A percentile compares a stretch with the other conserved stretches of the same genome.
These are phyloP conservation scores for Castanopsis chinensis DNA, from an alignment of 306 rosid species.

Conservation along the genomic window DNA sequence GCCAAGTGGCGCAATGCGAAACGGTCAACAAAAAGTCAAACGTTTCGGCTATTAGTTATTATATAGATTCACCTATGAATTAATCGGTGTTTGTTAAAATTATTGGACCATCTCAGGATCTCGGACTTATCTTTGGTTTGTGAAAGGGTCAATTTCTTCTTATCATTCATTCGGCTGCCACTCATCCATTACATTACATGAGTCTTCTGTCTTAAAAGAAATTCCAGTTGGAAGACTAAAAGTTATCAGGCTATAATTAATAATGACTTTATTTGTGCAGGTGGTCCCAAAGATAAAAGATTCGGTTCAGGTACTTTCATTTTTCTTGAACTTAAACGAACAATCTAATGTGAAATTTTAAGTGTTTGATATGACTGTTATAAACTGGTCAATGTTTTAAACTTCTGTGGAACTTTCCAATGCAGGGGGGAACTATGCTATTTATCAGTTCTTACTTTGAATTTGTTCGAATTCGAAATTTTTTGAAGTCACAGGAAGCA, in stretches of 20 bases:
- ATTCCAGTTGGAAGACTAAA: neutral
- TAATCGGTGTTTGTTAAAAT: neutral
- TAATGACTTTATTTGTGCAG: constrained; percentile 44
- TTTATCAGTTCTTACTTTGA: constrained; percentile 82
- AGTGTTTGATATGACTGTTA: neutral
- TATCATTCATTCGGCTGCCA: neutral
- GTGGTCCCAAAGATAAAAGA: constrained; percentile 85
- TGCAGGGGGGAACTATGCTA: constrained; percentile 87
- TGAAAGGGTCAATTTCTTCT: neutral
- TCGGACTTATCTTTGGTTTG: neutral
- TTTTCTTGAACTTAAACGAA: neutral
- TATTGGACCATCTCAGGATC: neutral
- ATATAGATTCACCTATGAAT: too few species aligned
- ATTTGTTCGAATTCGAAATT: constrained; percentile 74
- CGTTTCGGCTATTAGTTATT: too few species aligned
- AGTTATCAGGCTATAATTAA: constrained; percentile 5
- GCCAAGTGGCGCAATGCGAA: too few species aligned
- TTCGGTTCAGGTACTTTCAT: constrained; percentile 58
- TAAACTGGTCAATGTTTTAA: neutral
- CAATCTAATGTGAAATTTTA: neutral
- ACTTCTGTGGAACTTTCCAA: constrained; percentile 20
- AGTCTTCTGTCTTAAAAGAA: neutral
- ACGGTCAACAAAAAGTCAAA: too few species aligned
- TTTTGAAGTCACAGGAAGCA: constrained; percentile 77
- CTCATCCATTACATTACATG: neutral